These are phyloP conservation scores for Tulasnella sp. DNA, from an alignment of 768 basidiomycete species.

Conservation along the genomic window DNA sequence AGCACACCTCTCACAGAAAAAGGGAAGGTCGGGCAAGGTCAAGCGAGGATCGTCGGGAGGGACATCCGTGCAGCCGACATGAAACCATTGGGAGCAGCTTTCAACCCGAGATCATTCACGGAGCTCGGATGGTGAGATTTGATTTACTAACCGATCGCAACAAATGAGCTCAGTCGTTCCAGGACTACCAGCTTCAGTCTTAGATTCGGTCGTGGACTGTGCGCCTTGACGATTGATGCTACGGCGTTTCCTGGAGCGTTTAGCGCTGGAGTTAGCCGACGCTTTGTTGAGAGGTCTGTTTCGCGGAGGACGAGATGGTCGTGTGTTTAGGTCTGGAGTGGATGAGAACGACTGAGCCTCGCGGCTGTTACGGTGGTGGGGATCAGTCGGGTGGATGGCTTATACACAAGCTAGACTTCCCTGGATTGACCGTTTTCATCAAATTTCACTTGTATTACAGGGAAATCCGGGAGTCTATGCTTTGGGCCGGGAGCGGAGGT, in stretches of 20 bases:
- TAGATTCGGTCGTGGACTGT: neutral
- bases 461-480: neutral
- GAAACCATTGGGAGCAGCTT: constrained; percentile 25
- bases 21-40: neutral
- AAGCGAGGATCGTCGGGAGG: neutral
- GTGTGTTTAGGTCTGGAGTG: neutral
- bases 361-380: neutral
- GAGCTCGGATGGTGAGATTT: neutral
- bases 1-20: neutral
- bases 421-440: neutral
- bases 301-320: neutral
- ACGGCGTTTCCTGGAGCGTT: neutral
- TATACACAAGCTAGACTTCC: neutral
- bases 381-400: neutral
- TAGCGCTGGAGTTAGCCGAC: neutral
- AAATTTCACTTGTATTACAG: neutral
- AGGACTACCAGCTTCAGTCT: neutral
- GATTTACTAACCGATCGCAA: neutral
- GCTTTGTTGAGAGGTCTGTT: neutral
- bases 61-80: constrained; percentile 3
- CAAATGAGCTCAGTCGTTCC: neutral
- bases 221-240: neutral
- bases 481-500: neutral
- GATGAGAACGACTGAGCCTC: neutral
- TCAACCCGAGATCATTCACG: neutral